Conservation (phyloP, 2,329 filamentous ascomycete genomes). For the Fusarium oligoseptatum region DNA sequence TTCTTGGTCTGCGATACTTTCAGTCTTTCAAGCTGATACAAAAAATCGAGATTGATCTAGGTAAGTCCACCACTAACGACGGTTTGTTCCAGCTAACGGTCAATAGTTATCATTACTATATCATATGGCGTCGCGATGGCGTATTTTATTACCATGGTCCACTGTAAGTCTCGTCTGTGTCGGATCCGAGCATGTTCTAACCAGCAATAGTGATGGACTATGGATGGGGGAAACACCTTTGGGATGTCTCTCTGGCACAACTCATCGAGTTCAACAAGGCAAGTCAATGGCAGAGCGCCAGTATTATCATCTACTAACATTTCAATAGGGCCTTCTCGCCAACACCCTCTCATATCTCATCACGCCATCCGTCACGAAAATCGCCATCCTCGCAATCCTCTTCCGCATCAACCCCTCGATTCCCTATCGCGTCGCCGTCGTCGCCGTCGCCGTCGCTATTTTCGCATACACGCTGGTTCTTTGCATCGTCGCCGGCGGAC, state of each 20-base stretch:
- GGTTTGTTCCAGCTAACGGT: not conserved
- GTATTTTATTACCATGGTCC: not conserved
- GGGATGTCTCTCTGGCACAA: not conserved
- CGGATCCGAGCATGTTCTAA: not conserved
- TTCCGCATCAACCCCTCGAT: not conserved
- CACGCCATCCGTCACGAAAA: not conserved
- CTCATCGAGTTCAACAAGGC: not conserved
- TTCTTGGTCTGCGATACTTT: not conserved
- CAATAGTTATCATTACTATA: not conserved
- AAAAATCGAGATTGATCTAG: not conserved
- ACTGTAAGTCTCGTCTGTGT: not conserved
- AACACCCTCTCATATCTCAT: not conserved
- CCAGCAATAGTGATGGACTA: not conserved
- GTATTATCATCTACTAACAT: too few species aligned
- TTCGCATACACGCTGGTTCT: not conserved
- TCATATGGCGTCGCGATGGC: not conserved
- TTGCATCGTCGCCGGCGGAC: not conserved
- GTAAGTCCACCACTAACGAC: not conserved
- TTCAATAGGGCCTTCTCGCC: not conserved
- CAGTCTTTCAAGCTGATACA: slow-evolving; percentile 1
- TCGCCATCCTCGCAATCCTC: not conserved
- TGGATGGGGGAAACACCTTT: not conserved
- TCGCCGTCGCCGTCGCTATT: not conserved
- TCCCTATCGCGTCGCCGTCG: not conserved
- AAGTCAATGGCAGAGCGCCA: too few species aligned